A percentile compares a stretch with the other conserved stretches of the same genome.
Evolutionary conservation across 257 asterid genomes (phyloP).

Genomic region (Fraxinus excelsior): DNA sequence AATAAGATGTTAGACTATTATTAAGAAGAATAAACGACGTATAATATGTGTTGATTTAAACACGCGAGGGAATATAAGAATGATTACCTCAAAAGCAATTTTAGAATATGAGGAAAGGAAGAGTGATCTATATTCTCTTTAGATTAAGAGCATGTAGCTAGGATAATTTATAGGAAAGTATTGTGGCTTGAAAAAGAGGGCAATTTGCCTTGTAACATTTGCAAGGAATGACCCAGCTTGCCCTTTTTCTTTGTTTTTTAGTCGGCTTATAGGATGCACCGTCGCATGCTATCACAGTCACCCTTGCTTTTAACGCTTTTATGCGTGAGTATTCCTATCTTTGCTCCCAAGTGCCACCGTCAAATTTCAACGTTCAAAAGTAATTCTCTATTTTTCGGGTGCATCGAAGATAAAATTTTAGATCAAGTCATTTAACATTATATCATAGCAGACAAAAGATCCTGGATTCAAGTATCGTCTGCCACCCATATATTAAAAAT

Average conservation of each 20-base stretch:
- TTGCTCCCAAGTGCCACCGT: not conserved
- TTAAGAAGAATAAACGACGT: too few species aligned
- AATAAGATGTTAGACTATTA: too few species aligned
- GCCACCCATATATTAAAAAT: too few species aligned
- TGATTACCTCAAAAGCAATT: not conserved
- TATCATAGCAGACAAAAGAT: too few species aligned
- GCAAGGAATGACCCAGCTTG: slow-evolving; percentile 23
- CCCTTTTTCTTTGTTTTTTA: slow-evolving; percentile 14
- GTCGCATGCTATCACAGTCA: slow-evolving; percentile 48
- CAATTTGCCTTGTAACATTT: slow-evolving; percentile 33
- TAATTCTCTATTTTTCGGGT: too few species aligned
- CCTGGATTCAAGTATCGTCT: too few species aligned
- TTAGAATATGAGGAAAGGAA: slow-evolving; percentile 2
- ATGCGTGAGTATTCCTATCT: not conserved
- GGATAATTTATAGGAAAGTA: not conserved
- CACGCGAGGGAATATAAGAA: not conserved
- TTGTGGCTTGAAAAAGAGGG: not conserved
- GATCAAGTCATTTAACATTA: too few species aligned
- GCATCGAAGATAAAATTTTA: too few species aligned
- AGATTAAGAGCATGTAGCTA: not conserved
- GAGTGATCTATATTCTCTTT: not conserved
- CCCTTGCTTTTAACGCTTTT: slow-evolving; percentile 57
- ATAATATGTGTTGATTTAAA: too few species aligned
- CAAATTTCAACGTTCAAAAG: not conserved
- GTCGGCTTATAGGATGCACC: slow-evolving; percentile 48